Conservation (phyloP, 352 stramenopile species). For the Globisporangium emineosum region DNA sequence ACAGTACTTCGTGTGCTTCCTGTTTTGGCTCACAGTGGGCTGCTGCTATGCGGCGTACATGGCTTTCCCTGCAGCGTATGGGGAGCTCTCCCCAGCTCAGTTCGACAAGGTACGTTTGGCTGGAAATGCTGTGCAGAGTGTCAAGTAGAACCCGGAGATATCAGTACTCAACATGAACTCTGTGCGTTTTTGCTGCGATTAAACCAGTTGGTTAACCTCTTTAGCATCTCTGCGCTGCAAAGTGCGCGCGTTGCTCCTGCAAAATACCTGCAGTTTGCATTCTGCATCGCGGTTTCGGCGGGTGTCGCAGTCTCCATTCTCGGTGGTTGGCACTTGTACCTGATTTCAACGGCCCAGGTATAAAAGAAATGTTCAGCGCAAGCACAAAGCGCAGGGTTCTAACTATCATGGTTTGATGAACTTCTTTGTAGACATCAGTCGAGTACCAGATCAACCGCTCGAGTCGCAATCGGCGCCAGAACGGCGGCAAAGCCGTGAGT, state of each 20-base stretch:
- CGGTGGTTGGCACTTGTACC: constrained; percentile 62
- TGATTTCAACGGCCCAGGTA: constrained; percentile 78
- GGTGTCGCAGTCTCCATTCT: constrained; percentile 66
- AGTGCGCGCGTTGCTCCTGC: constrained; percentile 19
- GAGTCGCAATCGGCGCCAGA: constrained; percentile 38
- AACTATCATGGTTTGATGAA: not conserved
- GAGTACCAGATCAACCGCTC: constrained; percentile 81
- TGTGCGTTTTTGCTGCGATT: constrained; percentile 3
- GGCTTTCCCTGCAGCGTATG: constrained; percentile 55
- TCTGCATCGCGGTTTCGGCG: constrained; percentile 58
- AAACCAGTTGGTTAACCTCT: constrained; percentile 30
- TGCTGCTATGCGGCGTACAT: constrained; percentile 59
- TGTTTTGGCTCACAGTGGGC: constrained; percentile 60
- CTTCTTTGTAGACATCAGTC: constrained; percentile 59
- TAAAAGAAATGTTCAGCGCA: not conserved
- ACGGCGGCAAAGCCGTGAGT: constrained; percentile 51
- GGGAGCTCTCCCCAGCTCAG: constrained; percentile 43
- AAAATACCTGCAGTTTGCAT: constrained; percentile 60
- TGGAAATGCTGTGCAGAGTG: constrained; percentile 15
- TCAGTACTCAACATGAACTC: no score
- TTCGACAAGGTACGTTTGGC: constrained; percentile 46
- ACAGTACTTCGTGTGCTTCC: constrained; percentile 78
- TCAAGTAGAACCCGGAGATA: not conserved
- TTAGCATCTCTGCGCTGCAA: constrained; percentile 18
- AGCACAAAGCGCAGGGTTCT: not conserved